Conservation (phyloP, 371 early-diverging fungal genomes). For the Mortierella sp. region DNA sequence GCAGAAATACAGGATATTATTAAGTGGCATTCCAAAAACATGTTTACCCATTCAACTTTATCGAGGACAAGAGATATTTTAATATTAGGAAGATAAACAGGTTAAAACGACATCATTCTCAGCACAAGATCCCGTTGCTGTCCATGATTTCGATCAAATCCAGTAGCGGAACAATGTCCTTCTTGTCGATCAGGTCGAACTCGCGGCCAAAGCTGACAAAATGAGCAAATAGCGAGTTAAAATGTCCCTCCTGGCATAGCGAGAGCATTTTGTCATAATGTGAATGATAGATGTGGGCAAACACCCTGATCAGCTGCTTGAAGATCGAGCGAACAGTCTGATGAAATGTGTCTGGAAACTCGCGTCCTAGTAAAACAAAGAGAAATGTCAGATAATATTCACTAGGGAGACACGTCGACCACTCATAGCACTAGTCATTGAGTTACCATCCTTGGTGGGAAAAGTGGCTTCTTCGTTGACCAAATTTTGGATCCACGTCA, state of each 20-base stretch:
- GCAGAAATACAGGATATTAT: too few relatives aligned
- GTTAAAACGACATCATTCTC: constrained; percentile 5
- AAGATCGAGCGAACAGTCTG: constrained; percentile 75
- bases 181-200: constrained; percentile 92
- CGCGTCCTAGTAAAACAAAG: constrained; percentile 57
- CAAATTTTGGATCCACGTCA: constrained; percentile 89
- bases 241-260: constrained; percentile 86
- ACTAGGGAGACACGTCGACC: neutral
- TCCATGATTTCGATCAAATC: constrained; percentile 84
- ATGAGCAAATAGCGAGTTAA: constrained; percentile 95
- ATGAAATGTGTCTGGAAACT: constrained; percentile 87
- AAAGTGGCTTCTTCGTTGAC: constrained; percentile 82
- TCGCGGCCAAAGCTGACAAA: constrained; percentile 91
- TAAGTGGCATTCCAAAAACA: too few relatives aligned
- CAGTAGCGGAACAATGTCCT: constrained; percentile 85
- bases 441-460: constrained; percentile 51
- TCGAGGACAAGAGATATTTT: too few relatives aligned
- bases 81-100: too few relatives aligned
- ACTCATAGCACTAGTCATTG: neutral
- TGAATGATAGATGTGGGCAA: constrained; percentile 94
- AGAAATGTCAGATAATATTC: neutral
- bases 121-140: constrained; percentile 51
- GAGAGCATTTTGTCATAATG: constrained; percentile 91
- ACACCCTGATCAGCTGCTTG: constrained; percentile 89
- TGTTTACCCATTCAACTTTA: too few relatives aligned